A percentile compares a stretch with the other conserved stretches of the same genome.
These are phyloP conservation scores for Teratosphaeria destructans DNA, from an alignment of 2,329 filamentous ascomycete species.

Conservation along the genomic window DNA sequence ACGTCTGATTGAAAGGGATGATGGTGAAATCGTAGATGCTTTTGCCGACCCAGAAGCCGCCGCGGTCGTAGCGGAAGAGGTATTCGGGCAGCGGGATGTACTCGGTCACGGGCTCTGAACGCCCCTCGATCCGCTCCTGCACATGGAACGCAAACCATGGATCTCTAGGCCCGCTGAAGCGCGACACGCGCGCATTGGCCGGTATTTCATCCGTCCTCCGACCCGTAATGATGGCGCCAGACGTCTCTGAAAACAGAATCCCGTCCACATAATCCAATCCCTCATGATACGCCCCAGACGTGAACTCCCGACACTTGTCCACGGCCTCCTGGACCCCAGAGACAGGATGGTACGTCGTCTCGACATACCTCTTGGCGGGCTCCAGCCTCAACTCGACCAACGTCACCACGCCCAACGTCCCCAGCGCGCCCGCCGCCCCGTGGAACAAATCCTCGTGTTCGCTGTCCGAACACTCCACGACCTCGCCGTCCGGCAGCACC, in stretches of 20 bases:
- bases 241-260: conserved; percentile 35
- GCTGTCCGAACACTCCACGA: conserved; percentile 24
- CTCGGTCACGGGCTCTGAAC: conserved; percentile 22
- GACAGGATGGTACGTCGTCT: conserved; percentile 38
- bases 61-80: conserved; percentile 53
- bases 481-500: conserved; percentile 49
- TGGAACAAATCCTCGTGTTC: conserved; percentile 39
- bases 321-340: conserved; percentile 32
- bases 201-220: conserved; percentile 23
- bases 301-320: conserved; percentile 27
- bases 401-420: conserved; percentile 57
- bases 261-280: conserved; percentile 54
- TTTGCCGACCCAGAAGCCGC: conserved; percentile 53
- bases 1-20: conserved; percentile 49
- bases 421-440: conserved; percentile 55
- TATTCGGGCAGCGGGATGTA: conserved; percentile 42
- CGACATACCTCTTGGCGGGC: conserved; percentile 37
- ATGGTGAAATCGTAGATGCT: conserved; percentile 52
- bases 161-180: conserved; percentile 49
- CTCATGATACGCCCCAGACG: conserved; percentile 15
- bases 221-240: conserved; percentile 35
- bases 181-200: conserved; percentile 16
- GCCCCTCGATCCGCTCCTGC: conserved; percentile 23
- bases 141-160: conserved; percentile 68
- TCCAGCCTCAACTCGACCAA: conserved; percentile 41